A percentile compares a stretch with the other conserved stretches of the same genome.
phyloP scores from a whole-genome alignment of 2,329 filamentous ascomycete species.

The Arthroderma uncinatum region DNA sequence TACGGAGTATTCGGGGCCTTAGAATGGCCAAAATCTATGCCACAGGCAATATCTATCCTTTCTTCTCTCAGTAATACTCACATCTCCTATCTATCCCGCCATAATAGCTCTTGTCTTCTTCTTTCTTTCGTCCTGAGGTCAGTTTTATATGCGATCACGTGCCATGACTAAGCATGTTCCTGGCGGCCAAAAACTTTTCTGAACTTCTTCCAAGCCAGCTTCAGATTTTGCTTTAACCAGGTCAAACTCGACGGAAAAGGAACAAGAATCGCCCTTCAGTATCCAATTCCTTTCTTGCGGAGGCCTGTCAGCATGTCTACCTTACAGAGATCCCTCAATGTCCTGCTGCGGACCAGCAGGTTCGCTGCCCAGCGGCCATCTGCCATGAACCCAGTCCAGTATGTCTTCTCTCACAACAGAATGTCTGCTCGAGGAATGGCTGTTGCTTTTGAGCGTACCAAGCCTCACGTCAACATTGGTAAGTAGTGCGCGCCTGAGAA shows the following conservation, averaged over 20 bases:
- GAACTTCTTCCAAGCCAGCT: conserved; percentile 24
- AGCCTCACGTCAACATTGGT: conserved; percentile 99
- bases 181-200: conserved; percentile 12
- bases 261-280: not conserved
- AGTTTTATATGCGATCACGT: not conserved
- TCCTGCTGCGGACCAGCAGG: conserved; percentile 73
- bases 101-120: not conserved
- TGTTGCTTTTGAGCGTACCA: conserved; percentile 67
- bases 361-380: conserved; percentile 58
- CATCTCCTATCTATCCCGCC: too few relatives aligned
- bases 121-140: too few relatives aligned
- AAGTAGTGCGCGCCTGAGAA: conserved; percentile 22
- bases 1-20: too few relatives aligned
- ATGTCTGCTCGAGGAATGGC: conserved; percentile 46
- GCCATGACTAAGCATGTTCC: conserved; percentile 25
- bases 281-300: not conserved
- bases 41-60: too few relatives aligned
- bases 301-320: conserved; percentile 56
- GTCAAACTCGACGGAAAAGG: not conserved
- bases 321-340: conserved; percentile 64
- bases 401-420: conserved; percentile 38
- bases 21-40: too few relatives aligned
- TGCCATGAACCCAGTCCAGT: conserved; percentile 63
- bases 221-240: not conserved
- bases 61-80: too few relatives aligned